phyloP scores from a whole-genome alignment of 2,329 filamentous ascomycete genomes.

The Dactylellina parvicollis region DNA sequence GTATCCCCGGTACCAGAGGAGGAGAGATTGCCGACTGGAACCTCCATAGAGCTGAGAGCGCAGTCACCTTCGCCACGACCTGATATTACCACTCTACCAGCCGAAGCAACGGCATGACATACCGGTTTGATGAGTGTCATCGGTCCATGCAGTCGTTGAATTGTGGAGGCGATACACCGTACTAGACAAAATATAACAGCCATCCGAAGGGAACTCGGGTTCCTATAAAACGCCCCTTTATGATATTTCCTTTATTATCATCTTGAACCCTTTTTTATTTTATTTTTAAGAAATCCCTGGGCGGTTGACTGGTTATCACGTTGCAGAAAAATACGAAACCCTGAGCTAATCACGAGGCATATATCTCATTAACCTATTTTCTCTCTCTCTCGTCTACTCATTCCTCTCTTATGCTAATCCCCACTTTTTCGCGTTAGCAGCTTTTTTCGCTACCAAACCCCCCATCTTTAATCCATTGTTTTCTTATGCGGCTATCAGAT shows the following conservation, averaged over 20 bases:
- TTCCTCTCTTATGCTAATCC: slow-evolving; percentile 13
- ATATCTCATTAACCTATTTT: not conserved
- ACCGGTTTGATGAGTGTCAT: not conserved
- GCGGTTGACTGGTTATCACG: not conserved
- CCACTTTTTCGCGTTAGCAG: slow-evolving; percentile 27
- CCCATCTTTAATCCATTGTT: slow-evolving; percentile 9
- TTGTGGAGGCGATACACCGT: not conserved
- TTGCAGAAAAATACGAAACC: not conserved
- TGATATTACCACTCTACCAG: slow-evolving; percentile 8
- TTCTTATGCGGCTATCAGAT: slow-evolving; percentile 12
- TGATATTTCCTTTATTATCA: not conserved
- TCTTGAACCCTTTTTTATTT: not conserved
- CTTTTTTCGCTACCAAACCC: slow-evolving; percentile 16
- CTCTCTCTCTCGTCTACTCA: not conserved
- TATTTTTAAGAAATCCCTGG: not conserved
- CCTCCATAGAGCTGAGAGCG: slow-evolving; percentile 47
- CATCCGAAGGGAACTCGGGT: not conserved
- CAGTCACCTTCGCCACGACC: slow-evolving; percentile 44
- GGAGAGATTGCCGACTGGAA: slow-evolving; percentile 43
- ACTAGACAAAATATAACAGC: not conserved
- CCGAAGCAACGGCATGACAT: slow-evolving; percentile 23
- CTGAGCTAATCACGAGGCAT: not conserved
- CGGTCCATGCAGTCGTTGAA: not conserved
- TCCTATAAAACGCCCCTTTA: not conserved
- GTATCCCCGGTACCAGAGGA: slow-evolving; percentile 49